These are phyloP conservation scores for Cutaneotrichosporon cutaneum DNA, from an alignment of 1,284 basidiomycete genomes.

Conservation along the genomic window DNA sequence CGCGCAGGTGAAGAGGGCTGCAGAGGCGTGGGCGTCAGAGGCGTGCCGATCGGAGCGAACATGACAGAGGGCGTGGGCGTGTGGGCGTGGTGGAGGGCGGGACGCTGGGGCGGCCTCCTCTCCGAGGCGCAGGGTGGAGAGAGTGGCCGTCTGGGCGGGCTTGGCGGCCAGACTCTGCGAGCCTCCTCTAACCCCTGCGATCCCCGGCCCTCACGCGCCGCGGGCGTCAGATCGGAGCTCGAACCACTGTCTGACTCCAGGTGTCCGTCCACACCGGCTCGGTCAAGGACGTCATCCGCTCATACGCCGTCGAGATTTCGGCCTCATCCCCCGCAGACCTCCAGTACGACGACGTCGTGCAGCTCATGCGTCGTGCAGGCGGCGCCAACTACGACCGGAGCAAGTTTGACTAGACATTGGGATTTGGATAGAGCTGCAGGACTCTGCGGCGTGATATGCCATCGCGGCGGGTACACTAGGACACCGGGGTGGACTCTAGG, in stretches of 20 bases:
- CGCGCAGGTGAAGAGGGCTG: neutral
- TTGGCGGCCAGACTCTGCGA: too few species aligned
- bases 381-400: conserved; percentile 53
- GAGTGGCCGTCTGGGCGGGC: too few species aligned
- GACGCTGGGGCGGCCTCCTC: too few species aligned
- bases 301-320: conserved; percentile 80
- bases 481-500: too few species aligned
- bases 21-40: neutral
- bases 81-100: too few species aligned
- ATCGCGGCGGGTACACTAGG: neutral
- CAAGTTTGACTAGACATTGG: conserved; percentile 46
- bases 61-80: too few species aligned
- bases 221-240: neutral
- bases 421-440: conserved; percentile 1
- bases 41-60: too few species aligned
- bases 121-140: too few species aligned
- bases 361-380: conserved; percentile 43
- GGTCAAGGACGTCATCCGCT: conserved; percentile 74
- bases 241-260: conserved; percentile 51
- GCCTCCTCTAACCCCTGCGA: too few species aligned
- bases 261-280: conserved; percentile 83
- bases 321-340: conserved; percentile 76
- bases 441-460: neutral
- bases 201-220: too few species aligned
- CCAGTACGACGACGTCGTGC: conserved; percentile 54